Evolutionary conservation across 257 asterid species (phyloP).

Genomic region (Galeopsis tetrahit): DNA sequence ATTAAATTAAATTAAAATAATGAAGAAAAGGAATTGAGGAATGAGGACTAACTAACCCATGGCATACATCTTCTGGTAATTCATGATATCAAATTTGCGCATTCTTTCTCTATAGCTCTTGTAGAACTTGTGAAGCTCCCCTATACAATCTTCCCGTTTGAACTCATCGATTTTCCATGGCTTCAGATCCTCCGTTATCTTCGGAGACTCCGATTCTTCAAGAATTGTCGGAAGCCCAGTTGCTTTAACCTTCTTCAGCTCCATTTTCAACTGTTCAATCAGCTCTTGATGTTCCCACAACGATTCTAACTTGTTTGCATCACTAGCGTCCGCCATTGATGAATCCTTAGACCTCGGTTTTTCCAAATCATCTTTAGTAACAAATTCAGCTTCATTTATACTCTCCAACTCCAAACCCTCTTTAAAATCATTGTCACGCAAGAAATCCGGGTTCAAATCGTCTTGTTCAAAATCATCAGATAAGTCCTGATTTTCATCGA

Average conservation of each 20-base stretch:
- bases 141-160: conserved; percentile 68
- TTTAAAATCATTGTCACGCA: conserved; percentile 46
- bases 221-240: conserved; percentile 91
- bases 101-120: conserved; percentile 80
- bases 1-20: not conserved
- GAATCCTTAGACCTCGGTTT: conserved; percentile 38
- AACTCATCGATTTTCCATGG: conserved; percentile 95
- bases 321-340: conserved; percentile 37
- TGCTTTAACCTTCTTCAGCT: conserved; percentile 73
- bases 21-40: not conserved
- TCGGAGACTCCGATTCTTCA: conserved; percentile 86
- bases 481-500: conserved; percentile 41
- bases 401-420: conserved; percentile 34
- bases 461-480: conserved; percentile 29
- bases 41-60: conserved; percentile 62
- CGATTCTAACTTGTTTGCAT: conserved; percentile 65
- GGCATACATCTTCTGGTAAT: conserved; percentile 98
- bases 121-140: conserved; percentile 82
- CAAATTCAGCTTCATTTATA: not conserved
- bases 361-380: conserved; percentile 30
- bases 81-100: conserved; percentile 90
- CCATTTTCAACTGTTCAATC: conserved; percentile 89
- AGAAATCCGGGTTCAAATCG: conserved; percentile 35
- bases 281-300: conserved; percentile 99
- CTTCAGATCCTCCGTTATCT: conserved; percentile 70